phyloP scores from a whole-genome alignment of 495 filamentous ascomycete species.

The Daldinia loculata region DNA sequence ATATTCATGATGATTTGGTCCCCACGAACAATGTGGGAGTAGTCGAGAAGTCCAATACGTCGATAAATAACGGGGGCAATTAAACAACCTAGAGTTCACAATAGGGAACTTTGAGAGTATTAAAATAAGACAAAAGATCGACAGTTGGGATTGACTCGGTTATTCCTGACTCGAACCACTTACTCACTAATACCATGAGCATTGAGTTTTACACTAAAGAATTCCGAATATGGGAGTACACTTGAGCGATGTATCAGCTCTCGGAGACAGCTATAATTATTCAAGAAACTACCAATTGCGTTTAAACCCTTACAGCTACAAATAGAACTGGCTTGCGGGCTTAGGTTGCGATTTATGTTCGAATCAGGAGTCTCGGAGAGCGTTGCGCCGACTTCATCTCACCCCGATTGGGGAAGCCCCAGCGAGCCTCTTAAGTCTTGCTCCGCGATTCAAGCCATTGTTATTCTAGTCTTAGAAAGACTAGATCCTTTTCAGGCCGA shows the following conservation, averaged over 20 bases:
- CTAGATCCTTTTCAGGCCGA: conserved; percentile 4
- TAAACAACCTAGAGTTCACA: not conserved
- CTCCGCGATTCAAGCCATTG: conserved; percentile 4
- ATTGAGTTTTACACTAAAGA: not conserved
- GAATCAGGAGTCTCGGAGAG: conserved; percentile 36
- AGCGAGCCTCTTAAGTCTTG: conserved; percentile 16
- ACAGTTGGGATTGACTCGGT: not conserved
- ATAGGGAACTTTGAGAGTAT: not conserved
- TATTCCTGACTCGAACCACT: not conserved
- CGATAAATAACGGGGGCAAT: not conserved
- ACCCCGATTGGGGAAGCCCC: conserved; percentile 21
- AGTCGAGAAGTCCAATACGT: conserved; percentile 13
- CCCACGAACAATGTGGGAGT: conserved; percentile 6
- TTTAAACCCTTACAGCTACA: not conserved
- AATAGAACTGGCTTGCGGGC: conserved; percentile 19
- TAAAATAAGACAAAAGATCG: not conserved
- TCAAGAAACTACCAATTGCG: not conserved
- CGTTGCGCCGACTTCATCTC: conserved; percentile 39
- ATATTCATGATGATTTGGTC: conserved; percentile 51
- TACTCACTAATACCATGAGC: not conserved
- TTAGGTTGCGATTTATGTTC: conserved; percentile 9
- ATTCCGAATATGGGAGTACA: not conserved
- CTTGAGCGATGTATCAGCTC: conserved; percentile 6
- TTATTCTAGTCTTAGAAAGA: not conserved
- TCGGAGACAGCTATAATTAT: not conserved